Base-by-base conservation (phyloP, 192 early-diverging fungal genomes). In the Coemansia guatemalensis region DNA sequence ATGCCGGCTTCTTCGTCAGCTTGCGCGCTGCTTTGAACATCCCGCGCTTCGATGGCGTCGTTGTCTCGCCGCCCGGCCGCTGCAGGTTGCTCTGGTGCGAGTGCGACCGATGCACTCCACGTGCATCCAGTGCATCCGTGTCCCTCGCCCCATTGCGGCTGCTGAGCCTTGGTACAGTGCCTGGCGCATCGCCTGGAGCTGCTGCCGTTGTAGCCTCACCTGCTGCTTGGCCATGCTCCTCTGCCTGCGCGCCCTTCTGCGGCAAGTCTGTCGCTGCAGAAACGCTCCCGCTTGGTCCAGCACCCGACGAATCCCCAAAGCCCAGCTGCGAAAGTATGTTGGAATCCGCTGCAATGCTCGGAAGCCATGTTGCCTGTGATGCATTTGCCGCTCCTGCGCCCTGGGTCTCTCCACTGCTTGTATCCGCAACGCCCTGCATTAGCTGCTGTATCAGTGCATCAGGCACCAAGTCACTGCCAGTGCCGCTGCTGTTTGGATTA, bases 391-490 rank as follows among this genome's bases (percentile, higher is more conserved):
- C 33, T 39, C 27, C 30, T 17, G 41, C 26, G 29, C 24, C n/a
- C 17, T 39, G 39, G 0, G 4, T 48, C 53, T 32, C 39, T n/a
- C 41, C 47, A 27, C 39, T 47, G 14, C 59, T 21, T 20, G 50
- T 25, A 30, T 60, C 48, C 9, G 69, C 49, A 23, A 67, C 69
- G 0, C 75, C 69, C 20, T 68, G 62, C 21, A 78, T 67, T 27
- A 72, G 55, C 58, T 78, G 62, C 62, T 71, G 75, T n/a, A 78
- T 53, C 8, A 72, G 57, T 9, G 53, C 69, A 32, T 78, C 75
- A 55, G 69, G 53, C 39, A 76, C 48, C n/a, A 67, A 4, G 17
- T 17, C 47, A 29, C 48, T 41, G 32, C 39, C 30, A 20, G n/a
- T 60, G 29, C 44, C 47, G 27, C 27, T 25, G 14, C 21, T 29